Evolutionary conservation across 2,329 filamentous ascomycete genomes (phyloP), one percentile per base, ranked within the genome.

Genomic region (Alternaria ventricosa): DNA sequence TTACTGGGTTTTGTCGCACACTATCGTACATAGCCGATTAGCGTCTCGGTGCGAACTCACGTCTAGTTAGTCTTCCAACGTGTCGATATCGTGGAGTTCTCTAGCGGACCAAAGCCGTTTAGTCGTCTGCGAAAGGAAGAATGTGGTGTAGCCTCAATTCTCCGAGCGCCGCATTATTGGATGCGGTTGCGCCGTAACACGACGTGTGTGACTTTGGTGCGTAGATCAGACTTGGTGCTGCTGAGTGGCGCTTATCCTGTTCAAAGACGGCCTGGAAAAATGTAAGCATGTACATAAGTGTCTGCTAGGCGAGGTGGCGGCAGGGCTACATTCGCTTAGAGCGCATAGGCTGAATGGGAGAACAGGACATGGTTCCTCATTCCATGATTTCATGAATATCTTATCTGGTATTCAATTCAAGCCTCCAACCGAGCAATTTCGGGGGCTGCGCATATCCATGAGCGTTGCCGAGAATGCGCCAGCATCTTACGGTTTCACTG

Each of bases 401-500:
- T 51, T 47, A 22, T 54, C 23, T 28, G 28, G 13, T n/a, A n/a
- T 49, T 30, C 18, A 11, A 12, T 53, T 33, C n/a, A 23, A 23
- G 23, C 11, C n/a, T 51, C 22, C 23, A n/a, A 51, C 7, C n/a
- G 27, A 6, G 43, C 23, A 22, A 20, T 43, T 28, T 49, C 18
- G 50, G 27, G 25, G 18, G 25, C 28, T 41, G 20, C 30, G 30
- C 55, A 33, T 18, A 9, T 54, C 44, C 49, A 50, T 43, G 53
- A 49, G 30, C 30, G 41, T 23, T 57, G 36, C 49, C 5, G 30
- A 41, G 22, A 18, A 30, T 47, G 25, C 30, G 43, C 23, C 36
- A 54, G 43, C 55, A n/a, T 54, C 56, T 60, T 50, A 63, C 18
- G 50, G 60, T 63, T 60, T 45, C 60, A 63, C 60, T 36, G 60